These are phyloP conservation scores for Plasmodium vivax DNA, from an alignment of 169 alveolate genomes.

Conservation along the genomic window DNA sequence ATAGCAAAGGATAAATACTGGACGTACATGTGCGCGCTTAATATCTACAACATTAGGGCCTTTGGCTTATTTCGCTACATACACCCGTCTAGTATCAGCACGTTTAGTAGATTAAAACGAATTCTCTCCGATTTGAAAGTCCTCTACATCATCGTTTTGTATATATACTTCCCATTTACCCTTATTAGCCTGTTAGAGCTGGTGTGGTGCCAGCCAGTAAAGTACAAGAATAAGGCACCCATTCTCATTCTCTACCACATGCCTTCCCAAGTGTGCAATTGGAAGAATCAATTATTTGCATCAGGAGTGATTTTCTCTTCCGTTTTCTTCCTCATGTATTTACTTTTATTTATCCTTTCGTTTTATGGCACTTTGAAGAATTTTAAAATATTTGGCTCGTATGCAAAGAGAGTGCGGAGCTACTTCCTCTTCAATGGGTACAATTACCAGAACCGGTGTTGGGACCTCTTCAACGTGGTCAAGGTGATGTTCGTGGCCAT, in stretches of 20 bases:
- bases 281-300: conserved; percentile 72
- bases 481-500: conserved; percentile 29
- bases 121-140: conserved; percentile 41
- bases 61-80: conserved; percentile 70
- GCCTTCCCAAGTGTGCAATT: conserved; percentile 80
- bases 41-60: conserved; percentile 59
- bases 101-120: conserved; percentile 7
- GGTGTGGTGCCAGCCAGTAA: conserved; percentile 82
- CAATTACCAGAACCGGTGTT: conserved; percentile 70
- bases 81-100: conserved; percentile 40
- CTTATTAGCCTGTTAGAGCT: conserved; percentile 79
- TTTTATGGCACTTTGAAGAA: conserved; percentile 9
- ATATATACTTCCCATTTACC: conserved; percentile 79
- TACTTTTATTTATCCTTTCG: conserved; percentile 18
- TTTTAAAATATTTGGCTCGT: conserved; percentile 33
- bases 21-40: conserved; percentile 60
- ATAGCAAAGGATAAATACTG: conserved; percentile 61
- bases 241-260: conserved; percentile 76
- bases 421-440: conserved; percentile 70
- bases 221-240: conserved; percentile 76
- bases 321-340: conserved; percentile 15
- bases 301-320: conserved; percentile 37
- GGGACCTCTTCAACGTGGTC: conserved; percentile 48
- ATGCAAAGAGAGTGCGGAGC: conserved; percentile 20
- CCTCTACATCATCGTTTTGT: conserved; percentile 66